Conservation (phyloP, 2,329 filamentous ascomycete species). For the Penicillium nordicum region DNA sequence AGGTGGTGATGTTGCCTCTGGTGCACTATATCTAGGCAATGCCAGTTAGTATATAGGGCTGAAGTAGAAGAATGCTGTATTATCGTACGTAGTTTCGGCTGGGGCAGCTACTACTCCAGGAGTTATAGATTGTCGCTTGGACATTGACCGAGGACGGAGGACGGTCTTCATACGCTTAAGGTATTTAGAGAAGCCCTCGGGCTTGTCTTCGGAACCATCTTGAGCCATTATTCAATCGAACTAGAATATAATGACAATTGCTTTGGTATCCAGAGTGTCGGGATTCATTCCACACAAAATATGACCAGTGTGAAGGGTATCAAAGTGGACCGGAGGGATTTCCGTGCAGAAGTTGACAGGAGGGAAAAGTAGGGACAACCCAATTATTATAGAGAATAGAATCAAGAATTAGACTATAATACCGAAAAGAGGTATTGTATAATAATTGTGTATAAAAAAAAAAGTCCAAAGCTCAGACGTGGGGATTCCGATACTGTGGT, state of each 20-base stretch:
- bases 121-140: conserved; percentile 28
- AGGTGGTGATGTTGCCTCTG: neutral
- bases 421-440: neutral
- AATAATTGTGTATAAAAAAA: neutral
- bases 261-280: conserved; percentile 5
- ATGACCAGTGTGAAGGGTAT: neutral
- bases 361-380: neutral
- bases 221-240: conserved; percentile 26
- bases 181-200: conserved; percentile 39
- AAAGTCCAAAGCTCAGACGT: conserved; percentile 1
- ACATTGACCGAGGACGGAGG: conserved; percentile 31
- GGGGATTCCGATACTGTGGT: conserved; percentile 4
- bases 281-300: conserved; percentile 15
- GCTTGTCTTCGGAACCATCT: conserved; percentile 21
- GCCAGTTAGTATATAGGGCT: neutral
- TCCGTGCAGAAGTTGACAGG: conserved; percentile 4
- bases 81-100: conserved; percentile 20
- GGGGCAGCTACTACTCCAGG: conserved; percentile 12
- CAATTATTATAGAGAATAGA: conserved; percentile 1
- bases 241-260: conserved; percentile 16
- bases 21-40: neutral
- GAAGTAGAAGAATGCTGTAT: neutral
- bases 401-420: neutral
- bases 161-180: conserved; percentile 41
- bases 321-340: neutral